phyloP scores from a whole-genome alignment of 176 grass and related monocot genomes.

The Cymbopogon citratus region DNA sequence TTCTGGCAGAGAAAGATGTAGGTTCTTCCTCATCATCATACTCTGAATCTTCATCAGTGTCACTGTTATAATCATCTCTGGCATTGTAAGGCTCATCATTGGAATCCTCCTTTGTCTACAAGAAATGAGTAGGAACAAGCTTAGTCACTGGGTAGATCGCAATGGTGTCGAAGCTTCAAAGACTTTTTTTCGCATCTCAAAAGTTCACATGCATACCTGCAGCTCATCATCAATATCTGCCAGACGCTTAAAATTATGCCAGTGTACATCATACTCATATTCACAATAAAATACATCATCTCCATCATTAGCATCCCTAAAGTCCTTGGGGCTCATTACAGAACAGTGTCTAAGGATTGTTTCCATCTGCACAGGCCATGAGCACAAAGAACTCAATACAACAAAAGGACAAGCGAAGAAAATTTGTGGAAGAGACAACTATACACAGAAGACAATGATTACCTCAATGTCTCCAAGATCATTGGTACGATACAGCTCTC shows the following conservation, averaged over 20 bases:
- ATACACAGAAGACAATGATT: neutral
- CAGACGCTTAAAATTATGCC: conserved; percentile 94
- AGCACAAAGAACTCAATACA: neutral
- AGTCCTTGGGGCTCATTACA: conserved; percentile 70
- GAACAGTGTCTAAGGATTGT: conserved; percentile 82
- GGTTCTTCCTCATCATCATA: conserved; percentile 57
- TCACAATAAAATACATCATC: conserved; percentile 99
- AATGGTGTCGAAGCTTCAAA: conserved; percentile 1
- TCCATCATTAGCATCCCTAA: conserved; percentile 54
- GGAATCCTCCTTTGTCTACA: conserved; percentile 47
- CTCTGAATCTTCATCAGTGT: conserved; percentile 64
- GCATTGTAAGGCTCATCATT: conserved; percentile 50
- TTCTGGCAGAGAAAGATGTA: conserved; percentile 27
- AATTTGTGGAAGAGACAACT: neutral
- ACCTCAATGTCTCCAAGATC: conserved; percentile 74
- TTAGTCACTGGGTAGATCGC: neutral
- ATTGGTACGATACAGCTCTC: conserved; percentile 80
- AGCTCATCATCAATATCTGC: conserved; percentile 61
- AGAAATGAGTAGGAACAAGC: conserved; percentile 1
- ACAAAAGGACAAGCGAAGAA: neutral
- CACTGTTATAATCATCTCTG: conserved; percentile 42
- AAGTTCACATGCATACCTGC: conserved; percentile 36
- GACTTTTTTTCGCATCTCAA: neutral
- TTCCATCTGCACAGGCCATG: conserved; percentile 60
- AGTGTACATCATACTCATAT: conserved; percentile 93